phyloP scores from a whole-genome alignment of 1,284 basidiomycete species.

The Trichosporon inkin region DNA sequence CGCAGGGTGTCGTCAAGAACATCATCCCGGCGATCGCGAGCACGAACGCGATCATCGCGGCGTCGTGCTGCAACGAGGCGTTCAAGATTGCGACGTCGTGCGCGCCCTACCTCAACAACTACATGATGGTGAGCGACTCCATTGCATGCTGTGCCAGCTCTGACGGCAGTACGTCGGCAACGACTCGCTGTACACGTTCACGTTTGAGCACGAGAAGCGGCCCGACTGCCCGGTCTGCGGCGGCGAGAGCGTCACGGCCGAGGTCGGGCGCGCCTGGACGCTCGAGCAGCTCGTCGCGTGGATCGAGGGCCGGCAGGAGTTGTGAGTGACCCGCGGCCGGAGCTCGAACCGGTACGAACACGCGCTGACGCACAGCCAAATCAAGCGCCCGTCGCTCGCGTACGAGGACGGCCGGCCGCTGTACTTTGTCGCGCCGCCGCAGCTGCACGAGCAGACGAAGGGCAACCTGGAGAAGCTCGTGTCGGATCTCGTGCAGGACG shows the following conservation, averaged over 20 bases:
- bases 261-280: constrained; percentile 65
- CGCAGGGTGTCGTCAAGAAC: constrained; percentile 98
- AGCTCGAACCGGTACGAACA: no score
- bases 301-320: constrained; percentile 75
- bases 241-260: constrained; percentile 72
- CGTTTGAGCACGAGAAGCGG: constrained; percentile 90
- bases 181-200: constrained; percentile 94
- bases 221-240: constrained; percentile 96
- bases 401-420: constrained; percentile 61
- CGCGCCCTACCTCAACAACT: constrained; percentile 93
- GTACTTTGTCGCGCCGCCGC: constrained; percentile 88
- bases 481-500: constrained; percentile 68
- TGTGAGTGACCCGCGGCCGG: constrained; percentile 57
- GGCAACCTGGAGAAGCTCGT: constrained; percentile 83
- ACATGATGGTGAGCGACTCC: constrained; percentile 86
- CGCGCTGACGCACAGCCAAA: constrained; percentile 61
- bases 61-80: constrained; percentile 97
- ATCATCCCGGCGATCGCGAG: constrained; percentile 98
- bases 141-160: not conserved
- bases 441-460: constrained; percentile 79
- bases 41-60: constrained; percentile 93
- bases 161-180: constrained; percentile 67
- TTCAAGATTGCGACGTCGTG: constrained; percentile 97
- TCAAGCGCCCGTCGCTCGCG: constrained; percentile 84
- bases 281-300: constrained; percentile 81